A percentile compares a stretch with the other conserved stretches of the same genome.
Evolutionary conservation across 306 rosid genomes (phyloP).

Genomic region (Purshia tridentata): DNA sequence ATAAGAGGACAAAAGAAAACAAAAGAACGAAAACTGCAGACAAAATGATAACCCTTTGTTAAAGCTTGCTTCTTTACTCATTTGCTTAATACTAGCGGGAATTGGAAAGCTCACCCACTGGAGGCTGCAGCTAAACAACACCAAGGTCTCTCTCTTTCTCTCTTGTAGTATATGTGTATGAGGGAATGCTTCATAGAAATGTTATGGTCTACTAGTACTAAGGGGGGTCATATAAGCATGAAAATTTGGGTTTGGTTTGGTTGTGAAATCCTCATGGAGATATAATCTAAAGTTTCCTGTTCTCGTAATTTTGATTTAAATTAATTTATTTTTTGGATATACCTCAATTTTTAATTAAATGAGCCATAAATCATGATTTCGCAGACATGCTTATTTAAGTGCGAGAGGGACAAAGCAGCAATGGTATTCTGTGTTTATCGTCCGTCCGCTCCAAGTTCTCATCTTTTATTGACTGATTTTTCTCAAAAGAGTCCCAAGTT

Average conservation of each 20-base stretch:
- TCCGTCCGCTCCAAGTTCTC: slow-evolving; percentile 46
- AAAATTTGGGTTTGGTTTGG: not conserved
- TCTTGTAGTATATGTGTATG: not conserved
- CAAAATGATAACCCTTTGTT: not conserved
- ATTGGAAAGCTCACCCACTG: slow-evolving; percentile 1
- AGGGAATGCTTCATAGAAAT: not conserved
- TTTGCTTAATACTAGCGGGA: not conserved
- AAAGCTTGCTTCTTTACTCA: not conserved
- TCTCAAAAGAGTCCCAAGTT: slow-evolving; percentile 49
- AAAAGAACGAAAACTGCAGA: not conserved
- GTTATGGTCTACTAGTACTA: not conserved
- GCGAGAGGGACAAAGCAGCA: slow-evolving; percentile 29
- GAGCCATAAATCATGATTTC: not conserved
- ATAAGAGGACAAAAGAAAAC: not conserved
- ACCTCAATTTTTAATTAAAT: not conserved
- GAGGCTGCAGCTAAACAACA: not conserved
- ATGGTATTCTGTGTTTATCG: slow-evolving; percentile 55
- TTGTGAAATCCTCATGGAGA: not conserved
- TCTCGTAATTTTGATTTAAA: not conserved
- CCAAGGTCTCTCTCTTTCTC: not conserved
- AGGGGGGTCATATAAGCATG: too few species aligned
- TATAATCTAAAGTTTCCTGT: too few species aligned
- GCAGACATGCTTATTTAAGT: slow-evolving; percentile 27
- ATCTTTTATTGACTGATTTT: slow-evolving; percentile 35
- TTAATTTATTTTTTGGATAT: too few species aligned